A percentile compares a stretch with the other conserved stretches of the same genome.
Evolutionary conservation across 2,329 filamentous ascomycete species (phyloP).

Genomic region (Colletotrichum sidae): DNA sequence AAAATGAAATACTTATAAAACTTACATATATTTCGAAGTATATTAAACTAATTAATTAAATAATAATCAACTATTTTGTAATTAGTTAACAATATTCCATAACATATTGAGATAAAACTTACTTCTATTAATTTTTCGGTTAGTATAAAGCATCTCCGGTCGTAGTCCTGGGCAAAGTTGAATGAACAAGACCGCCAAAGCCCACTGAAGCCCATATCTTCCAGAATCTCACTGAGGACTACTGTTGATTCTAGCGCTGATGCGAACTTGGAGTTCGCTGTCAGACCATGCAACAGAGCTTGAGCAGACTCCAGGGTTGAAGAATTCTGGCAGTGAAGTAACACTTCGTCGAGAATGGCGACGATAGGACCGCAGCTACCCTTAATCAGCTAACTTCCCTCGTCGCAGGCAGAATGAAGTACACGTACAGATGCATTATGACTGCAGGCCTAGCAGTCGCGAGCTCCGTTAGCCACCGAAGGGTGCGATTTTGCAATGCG

Average conservation of each 20-base stretch:
- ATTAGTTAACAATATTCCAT: conserved; percentile 18
- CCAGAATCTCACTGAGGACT: conserved; percentile 63
- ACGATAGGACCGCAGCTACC: conserved; percentile 66
- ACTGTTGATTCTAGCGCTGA: conserved; percentile 59
- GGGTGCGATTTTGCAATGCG: conserved; percentile 67
- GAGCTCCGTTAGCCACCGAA: conserved; percentile 70
- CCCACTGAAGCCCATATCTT: conserved; percentile 72
- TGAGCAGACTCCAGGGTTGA: conserved; percentile 71
- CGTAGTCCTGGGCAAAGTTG: conserved; percentile 60
- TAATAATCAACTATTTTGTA: conserved; percentile 29
- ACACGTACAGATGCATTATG: conserved; percentile 67
- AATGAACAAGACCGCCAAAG: conserved; percentile 70
- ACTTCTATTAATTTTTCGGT: conserved; percentile 73
- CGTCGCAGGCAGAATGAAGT: neutral
- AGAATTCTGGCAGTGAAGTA: conserved; percentile 73
- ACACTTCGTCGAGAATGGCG: conserved; percentile 69
- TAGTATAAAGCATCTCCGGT: conserved; percentile 63
- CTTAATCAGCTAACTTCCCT: conserved; percentile 37
- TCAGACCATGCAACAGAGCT: conserved; percentile 68
- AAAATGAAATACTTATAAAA: neutral
- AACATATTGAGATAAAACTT: conserved; percentile 14
- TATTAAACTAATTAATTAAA: conserved; percentile 29
- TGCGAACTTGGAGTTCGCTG: conserved; percentile 64
- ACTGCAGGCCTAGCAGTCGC: conserved; percentile 66
- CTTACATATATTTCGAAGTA: neutral